Percentiles rank a stretch among this genome's conserved stretches.
phyloP scores from a whole-genome alignment of 441 rosid genomes.

The Sinapis alba region DNA sequence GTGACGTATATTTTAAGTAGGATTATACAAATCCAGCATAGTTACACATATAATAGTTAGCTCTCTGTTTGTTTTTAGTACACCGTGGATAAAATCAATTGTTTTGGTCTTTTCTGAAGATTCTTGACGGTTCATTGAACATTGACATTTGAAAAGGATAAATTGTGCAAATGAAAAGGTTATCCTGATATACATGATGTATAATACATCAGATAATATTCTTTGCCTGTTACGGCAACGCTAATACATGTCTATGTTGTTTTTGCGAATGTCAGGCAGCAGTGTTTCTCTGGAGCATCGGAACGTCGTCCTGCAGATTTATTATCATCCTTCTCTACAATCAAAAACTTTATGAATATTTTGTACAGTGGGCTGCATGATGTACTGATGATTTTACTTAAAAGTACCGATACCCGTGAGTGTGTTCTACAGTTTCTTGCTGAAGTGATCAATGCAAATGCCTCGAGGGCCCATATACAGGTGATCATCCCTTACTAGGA shows the following conservation, averaged over 20 bases:
- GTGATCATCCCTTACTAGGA: conserved; percentile 38
- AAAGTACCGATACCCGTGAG: conserved; percentile 74
- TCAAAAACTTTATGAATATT: conserved; percentile 73
- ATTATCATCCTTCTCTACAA: conserved; percentile 80
- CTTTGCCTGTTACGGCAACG: background rate
- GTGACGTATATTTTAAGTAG: background rate
- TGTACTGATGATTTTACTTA: conserved; percentile 72
- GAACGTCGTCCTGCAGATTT: conserved; percentile 82
- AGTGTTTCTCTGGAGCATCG: conserved; percentile 87
- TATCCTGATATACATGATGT: background rate
- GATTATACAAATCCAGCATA: background rate
- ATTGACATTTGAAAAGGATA: background rate
- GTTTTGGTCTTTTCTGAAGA: background rate
- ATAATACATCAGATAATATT: background rate
- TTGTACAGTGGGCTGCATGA: conserved; percentile 73
- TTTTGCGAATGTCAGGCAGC: conserved; percentile 66
- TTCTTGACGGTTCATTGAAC: conserved; percentile 6
- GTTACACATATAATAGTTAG: background rate
- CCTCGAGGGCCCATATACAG: conserved; percentile 90
- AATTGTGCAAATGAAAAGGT: conserved; percentile 7
- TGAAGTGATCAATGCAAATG: conserved; percentile 91
- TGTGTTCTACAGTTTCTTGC: conserved; percentile 94
- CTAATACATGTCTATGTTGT: conserved; percentile 14
- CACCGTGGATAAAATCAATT: background rate
- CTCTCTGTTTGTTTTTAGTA: background rate